phyloP scores from a whole-genome alignment of 371 early-diverging fungal genomes.

The Haplosporangium sp. region DNA sequence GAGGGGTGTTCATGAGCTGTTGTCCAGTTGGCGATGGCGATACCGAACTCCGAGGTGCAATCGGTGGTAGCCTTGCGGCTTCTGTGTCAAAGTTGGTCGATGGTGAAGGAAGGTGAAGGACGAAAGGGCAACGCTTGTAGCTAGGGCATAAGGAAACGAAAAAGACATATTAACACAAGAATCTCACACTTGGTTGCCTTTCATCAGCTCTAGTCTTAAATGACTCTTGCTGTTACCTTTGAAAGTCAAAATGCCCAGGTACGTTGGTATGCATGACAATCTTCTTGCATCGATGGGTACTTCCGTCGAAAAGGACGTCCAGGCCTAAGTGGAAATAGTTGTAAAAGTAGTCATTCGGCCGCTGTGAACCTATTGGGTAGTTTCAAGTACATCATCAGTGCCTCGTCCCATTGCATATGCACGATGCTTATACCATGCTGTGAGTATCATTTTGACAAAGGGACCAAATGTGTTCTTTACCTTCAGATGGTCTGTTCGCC shows the following conservation, averaged over 20 bases:
- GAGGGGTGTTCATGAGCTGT: constrained; percentile 1
- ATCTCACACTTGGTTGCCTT: not conserved
- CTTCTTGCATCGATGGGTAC: constrained; percentile 75
- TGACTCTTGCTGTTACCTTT: constrained; percentile 57
- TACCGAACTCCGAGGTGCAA: constrained; percentile 26
- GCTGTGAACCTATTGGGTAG: constrained; percentile 39
- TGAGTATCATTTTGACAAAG: too few relatives aligned
- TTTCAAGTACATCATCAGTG: not conserved
- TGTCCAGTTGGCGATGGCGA: constrained; percentile 10
- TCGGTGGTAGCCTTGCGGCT: constrained; percentile 30
- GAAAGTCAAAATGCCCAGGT: constrained; percentile 80
- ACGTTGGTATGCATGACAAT: constrained; percentile 81
- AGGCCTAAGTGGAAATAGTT: constrained; percentile 81
- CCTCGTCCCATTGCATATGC: not conserved
- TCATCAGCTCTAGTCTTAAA: not conserved
- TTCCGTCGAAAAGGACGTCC: constrained; percentile 80
- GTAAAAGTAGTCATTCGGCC: constrained; percentile 73
- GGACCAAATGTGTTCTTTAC: constrained; percentile 4
- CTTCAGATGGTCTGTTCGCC: constrained; percentile 32
- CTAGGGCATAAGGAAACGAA: constrained; percentile 26
- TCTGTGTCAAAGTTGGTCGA: constrained; percentile 16
- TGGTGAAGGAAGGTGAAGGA: constrained; percentile 55
- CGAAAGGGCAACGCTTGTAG: constrained; percentile 69
- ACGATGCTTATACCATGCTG: not conserved
- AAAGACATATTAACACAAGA: not conserved